phyloP scores from a whole-genome alignment of 176 grass and related monocot species.

The Melocanna baccifera region DNA sequence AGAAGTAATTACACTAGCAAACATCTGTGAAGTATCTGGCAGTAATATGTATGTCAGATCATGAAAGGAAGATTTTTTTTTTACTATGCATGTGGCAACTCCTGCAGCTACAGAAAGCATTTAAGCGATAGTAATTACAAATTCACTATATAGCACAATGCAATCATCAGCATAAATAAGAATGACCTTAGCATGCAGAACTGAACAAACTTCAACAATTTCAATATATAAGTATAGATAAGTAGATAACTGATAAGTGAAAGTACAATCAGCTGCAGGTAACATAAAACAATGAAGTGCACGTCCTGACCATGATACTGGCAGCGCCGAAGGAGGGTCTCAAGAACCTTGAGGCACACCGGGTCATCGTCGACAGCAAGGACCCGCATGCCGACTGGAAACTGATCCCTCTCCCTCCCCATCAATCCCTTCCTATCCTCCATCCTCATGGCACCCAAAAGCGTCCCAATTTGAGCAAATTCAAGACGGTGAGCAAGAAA shows the following conservation, averaged over 20 bases:
- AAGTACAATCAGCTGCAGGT: background rate
- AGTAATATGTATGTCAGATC: background rate
- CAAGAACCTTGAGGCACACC: conserved; percentile 64
- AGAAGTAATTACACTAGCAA: background rate
- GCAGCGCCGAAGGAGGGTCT: conserved; percentile 46
- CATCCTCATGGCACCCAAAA: conserved; percentile 18
- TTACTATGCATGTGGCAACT: conserved; percentile 17
- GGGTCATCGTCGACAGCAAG: conserved; percentile 79
- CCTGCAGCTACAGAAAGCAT: background rate
- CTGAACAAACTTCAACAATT: background rate
- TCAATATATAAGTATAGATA: background rate
- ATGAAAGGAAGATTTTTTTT: conserved; percentile 6
- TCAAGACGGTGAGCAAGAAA: background rate
- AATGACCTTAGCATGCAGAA: background rate
- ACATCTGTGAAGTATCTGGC: background rate
- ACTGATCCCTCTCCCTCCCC: conserved; percentile 42
- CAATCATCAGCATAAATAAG: background rate
- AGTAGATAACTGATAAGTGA: background rate
- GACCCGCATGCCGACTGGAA: conserved; percentile 78
- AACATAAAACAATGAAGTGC: background rate
- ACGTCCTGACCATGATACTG: conserved; percentile 40
- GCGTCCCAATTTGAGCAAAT: conserved; percentile 1
- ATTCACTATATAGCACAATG: background rate
- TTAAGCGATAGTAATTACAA: background rate
- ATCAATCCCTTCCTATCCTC: conserved; percentile 30